These are phyloP conservation scores for Xenosphaeropsis pyriputrescens DNA, from an alignment of 2,329 filamentous ascomycete genomes.

Conservation along the genomic window DNA sequence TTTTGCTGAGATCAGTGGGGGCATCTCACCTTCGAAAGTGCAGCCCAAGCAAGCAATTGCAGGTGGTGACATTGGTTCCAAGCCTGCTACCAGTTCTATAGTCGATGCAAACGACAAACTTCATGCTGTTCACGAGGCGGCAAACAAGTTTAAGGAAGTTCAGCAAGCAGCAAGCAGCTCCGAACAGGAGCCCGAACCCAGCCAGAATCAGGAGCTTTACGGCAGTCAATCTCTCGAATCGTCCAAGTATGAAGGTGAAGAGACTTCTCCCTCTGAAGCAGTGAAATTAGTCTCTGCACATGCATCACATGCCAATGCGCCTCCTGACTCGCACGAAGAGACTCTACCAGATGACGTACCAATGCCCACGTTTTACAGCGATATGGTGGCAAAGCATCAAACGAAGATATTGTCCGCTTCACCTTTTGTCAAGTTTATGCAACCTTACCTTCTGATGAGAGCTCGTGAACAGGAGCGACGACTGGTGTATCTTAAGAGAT, in stretches of 20 bases:
- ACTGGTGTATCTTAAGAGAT: slow-evolving; percentile 64
- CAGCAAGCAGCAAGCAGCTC: slow-evolving; percentile 1
- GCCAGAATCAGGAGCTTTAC: background rate
- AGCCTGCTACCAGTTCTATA: slow-evolving; percentile 10
- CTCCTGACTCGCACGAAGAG: slow-evolving; percentile 25
- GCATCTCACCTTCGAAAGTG: slow-evolving; percentile 21
- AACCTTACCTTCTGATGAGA: slow-evolving; percentile 84
- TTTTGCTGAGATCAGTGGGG: slow-evolving; percentile 31
- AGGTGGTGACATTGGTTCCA: slow-evolving; percentile 2
- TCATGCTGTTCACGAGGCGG: slow-evolving; percentile 1
- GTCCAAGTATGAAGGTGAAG: slow-evolving; percentile 1
- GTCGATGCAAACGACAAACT: slow-evolving; percentile 2
- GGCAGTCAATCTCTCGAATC: slow-evolving; percentile 2
- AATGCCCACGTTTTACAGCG: slow-evolving; percentile 85
- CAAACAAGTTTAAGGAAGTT: background rate
- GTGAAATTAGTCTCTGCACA: slow-evolving; percentile 16
- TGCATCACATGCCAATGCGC: slow-evolving; percentile 21
- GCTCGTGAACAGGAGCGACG: slow-evolving; percentile 82
- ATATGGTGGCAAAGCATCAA: slow-evolving; percentile 85
- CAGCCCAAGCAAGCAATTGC: slow-evolving; percentile 4
- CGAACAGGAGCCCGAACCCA: background rate
- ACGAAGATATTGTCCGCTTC: slow-evolving; percentile 91
- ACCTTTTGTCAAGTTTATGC: slow-evolving; percentile 89
- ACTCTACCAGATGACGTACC: slow-evolving; percentile 65
- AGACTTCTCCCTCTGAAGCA: slow-evolving; percentile 3